Evolutionary conservation across 331 rosid genomes (phyloP).

Genomic region (Saraca asoca): DNA sequence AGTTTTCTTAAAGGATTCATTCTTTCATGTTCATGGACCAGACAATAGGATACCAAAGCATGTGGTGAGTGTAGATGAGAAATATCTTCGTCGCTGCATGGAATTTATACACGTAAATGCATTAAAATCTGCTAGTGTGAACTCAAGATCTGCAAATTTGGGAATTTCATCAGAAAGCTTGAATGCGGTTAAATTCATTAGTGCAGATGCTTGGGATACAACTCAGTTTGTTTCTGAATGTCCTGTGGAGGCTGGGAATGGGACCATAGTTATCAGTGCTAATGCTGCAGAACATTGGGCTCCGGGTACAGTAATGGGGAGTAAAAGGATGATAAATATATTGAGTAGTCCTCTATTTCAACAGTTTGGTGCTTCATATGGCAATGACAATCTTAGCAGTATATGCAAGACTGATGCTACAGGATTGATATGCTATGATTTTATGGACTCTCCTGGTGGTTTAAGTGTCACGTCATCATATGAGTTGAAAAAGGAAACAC

Average conservation of each 20-base stretch:
- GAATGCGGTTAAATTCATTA: constrained; percentile 25
- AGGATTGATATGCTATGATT: constrained; percentile 51
- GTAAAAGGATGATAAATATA: constrained; percentile 57
- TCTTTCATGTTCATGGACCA: constrained; percentile 47
- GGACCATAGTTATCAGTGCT: constrained; percentile 46
- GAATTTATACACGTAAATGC: constrained; percentile 53
- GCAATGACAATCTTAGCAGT: constrained; percentile 48
- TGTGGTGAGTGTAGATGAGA: constrained; percentile 80
- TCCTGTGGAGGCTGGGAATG: constrained; percentile 47
- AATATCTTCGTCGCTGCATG: constrained; percentile 58
- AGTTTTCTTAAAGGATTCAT: constrained; percentile 43
- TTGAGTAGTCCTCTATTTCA: constrained; percentile 66
- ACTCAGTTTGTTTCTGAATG: constrained; percentile 53
- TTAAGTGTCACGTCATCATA: constrained; percentile 29
- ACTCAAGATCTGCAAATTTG: constrained; percentile 37
- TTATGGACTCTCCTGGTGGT: constrained; percentile 48
- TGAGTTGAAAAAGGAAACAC: background rate
- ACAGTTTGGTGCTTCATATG: constrained; percentile 49
- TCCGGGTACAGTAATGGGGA: constrained; percentile 56
- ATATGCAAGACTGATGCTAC: constrained; percentile 48
- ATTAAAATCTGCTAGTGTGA: constrained; percentile 40
- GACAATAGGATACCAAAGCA: constrained; percentile 74
- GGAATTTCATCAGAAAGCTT: constrained; percentile 38
- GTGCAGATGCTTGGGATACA: constrained; percentile 33
- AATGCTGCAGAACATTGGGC: constrained; percentile 47